Conservation (phyloP, 345 rosid species). For the Chamaenerion angustifolium region DNA sequence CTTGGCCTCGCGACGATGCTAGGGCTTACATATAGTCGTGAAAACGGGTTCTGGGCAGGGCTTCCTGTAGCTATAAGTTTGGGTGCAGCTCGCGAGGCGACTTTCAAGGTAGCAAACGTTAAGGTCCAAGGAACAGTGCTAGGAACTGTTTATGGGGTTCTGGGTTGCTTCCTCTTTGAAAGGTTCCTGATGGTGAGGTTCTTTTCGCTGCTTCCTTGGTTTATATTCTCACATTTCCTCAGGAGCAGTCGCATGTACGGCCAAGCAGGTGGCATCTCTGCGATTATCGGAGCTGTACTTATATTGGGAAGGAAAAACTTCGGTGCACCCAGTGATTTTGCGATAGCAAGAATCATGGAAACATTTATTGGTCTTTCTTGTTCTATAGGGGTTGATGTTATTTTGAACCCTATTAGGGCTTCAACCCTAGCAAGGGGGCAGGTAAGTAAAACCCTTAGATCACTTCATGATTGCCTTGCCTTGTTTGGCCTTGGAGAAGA, state of each 20-base stretch:
- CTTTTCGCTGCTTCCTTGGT: slow-evolving; percentile 77
- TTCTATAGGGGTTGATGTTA: slow-evolving; percentile 47
- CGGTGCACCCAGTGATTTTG: slow-evolving; percentile 72
- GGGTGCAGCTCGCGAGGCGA: slow-evolving; percentile 53
- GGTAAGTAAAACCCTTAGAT: slow-evolving; percentile 30
- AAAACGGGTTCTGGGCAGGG: slow-evolving; percentile 74
- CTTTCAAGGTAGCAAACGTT: slow-evolving; percentile 62
- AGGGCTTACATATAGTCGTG: slow-evolving; percentile 58
- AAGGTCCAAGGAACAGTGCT: slow-evolving; percentile 90
- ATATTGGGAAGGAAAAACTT: slow-evolving; percentile 67
- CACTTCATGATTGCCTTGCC: slow-evolving; percentile 28
- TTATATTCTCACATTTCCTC: slow-evolving; percentile 52
- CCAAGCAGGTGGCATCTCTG: slow-evolving; percentile 77
- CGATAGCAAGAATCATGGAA: slow-evolving; percentile 71
- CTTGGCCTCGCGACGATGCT: slow-evolving; percentile 53
- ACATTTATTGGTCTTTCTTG: slow-evolving; percentile 74
- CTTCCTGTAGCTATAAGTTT: slow-evolving; percentile 61
- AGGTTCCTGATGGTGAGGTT: slow-evolving; percentile 55
- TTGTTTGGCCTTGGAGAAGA: slow-evolving; percentile 24
- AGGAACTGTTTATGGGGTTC: slow-evolving; percentile 77
- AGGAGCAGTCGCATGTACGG: slow-evolving; percentile 65
- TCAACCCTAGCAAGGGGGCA: slow-evolving; percentile 49
- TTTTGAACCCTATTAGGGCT: slow-evolving; percentile 58
- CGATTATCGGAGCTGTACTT: slow-evolving; percentile 66
- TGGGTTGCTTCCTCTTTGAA: slow-evolving; percentile 66